Base-by-base conservation (phyloP, 169 alveolate species). In the Plasmodium fragile region DNA sequence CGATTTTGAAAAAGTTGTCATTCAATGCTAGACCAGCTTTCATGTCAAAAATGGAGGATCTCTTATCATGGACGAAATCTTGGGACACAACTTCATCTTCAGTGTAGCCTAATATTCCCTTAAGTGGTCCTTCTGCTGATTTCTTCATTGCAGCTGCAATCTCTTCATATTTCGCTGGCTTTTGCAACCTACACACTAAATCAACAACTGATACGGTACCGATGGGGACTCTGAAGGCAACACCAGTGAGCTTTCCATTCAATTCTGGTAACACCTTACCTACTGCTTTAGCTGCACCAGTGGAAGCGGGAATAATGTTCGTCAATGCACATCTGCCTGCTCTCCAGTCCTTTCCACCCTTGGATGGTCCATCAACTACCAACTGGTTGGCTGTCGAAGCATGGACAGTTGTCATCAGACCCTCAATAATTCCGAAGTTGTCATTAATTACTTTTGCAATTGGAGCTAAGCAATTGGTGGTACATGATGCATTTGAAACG, bases 281-380 rank as follows among this genome's bases (percentile, higher is more conserved):
- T 45, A 99, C 99, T 25, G 99, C 99, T 96, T 99, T 99, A 34
- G 99, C 99, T 75, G 99, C 99, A 36, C 99, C 99, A 30, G 99
- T 99, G 92, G 99, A 93, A 8, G 99, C 98, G 30, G 99, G 99
- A 92, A 99, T 99, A 92, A 99, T 98, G 97, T 99, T 99, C 92
- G 96, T 97, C 49, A 98, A 98, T 8, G 99, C 99, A 92, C 99
- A 99, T 82, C 99, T 97, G 52, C 99, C 99, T 45, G 99, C 99
- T 94, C 99, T 98, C 99, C 99, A 99, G 98, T 99, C 99, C 97
- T 99, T 99, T 79, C 99, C 99, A 25, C 99, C 99, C 94, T 98
- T 98, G 52, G 99, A 97, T 75, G 99, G 99, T 65, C 99, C 99
- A 93, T 99, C 99, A 53, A 99, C 99, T 83, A 99, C 98, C 92